A percentile compares a stretch with the other conserved stretches of the same genome.
Conservation (phyloP, 2,329 filamentous ascomycete species). For the Sodiomyces alkalinus region DNA sequence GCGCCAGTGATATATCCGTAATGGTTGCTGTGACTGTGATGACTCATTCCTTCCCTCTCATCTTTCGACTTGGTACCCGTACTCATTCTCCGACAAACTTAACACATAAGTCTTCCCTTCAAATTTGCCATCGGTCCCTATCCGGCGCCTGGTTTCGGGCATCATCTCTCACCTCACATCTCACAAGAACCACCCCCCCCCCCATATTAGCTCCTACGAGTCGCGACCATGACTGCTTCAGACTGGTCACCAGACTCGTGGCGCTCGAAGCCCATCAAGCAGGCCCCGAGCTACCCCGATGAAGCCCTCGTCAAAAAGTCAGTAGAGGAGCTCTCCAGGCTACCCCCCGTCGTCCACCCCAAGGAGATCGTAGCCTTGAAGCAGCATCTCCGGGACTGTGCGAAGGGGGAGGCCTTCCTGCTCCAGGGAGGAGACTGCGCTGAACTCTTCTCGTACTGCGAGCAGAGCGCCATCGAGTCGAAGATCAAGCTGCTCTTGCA, state of each 20-base stretch:
- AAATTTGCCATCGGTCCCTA: too few species aligned
- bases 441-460: slow-evolving; percentile 94
- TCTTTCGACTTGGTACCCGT: too few species aligned
- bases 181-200: too few species aligned
- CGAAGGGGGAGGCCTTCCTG: slow-evolving; percentile 79
- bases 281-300: slow-evolving; percentile 57
- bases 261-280: slow-evolving; percentile 66
- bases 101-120: too few species aligned
- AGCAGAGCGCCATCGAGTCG: slow-evolving; percentile 74
- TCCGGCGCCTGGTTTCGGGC: too few species aligned
- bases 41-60: too few species aligned
- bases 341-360: slow-evolving; percentile 69
- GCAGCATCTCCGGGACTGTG: slow-evolving; percentile 67
- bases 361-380: slow-evolving; percentile 70
- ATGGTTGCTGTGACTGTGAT: too few species aligned
- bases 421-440: slow-evolving; percentile 95
- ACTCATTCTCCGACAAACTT: too few species aligned
- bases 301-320: slow-evolving; percentile 41
- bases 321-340: slow-evolving; percentile 45
- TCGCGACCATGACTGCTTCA: too few species aligned
- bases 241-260: slow-evolving; percentile 52
- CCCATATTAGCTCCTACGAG: too few species aligned
- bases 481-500: slow-evolving; percentile 95
- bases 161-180: too few species aligned
- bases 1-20: too few species aligned